Percentiles rank a stretch among this genome's conserved stretches.
phyloP scores from a whole-genome alignment of 2,329 filamentous ascomycete species.

The Pseudocercospora vitis region DNA sequence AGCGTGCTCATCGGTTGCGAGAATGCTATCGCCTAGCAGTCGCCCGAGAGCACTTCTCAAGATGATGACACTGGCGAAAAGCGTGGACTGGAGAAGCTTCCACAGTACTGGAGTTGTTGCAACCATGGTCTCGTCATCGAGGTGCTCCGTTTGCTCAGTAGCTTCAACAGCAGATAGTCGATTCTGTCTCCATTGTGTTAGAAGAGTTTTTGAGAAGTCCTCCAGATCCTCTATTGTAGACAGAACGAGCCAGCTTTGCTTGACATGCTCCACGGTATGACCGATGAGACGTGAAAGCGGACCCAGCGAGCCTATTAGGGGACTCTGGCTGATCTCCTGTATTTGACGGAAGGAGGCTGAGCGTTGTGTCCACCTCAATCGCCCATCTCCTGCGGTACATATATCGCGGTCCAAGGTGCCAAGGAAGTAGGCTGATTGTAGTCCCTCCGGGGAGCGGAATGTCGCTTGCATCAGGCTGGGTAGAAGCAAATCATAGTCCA shows the following conservation, averaged over 20 bases:
- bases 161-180: slow-evolving; percentile 72
- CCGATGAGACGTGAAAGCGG: slow-evolving; percentile 65
- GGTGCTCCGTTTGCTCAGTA: slow-evolving; percentile 61
- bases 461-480: slow-evolving; percentile 68
- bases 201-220: slow-evolving; percentile 64
- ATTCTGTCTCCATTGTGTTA: slow-evolving; percentile 71
- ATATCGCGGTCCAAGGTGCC: slow-evolving; percentile 68
- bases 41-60: slow-evolving; percentile 73
- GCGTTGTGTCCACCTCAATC: slow-evolving; percentile 62
- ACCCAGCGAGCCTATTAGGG: slow-evolving; percentile 66
- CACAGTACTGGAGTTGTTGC: slow-evolving; percentile 69
- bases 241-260: slow-evolving; percentile 50
- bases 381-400: slow-evolving; percentile 51
- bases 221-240: slow-evolving; percentile 64
- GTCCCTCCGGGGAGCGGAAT: slow-evolving; percentile 69
- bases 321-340: slow-evolving; percentile 59
- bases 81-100: slow-evolving; percentile 69
- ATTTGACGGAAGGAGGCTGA: slow-evolving; percentile 63
- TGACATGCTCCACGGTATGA: slow-evolving; percentile 61
- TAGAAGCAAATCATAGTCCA: slow-evolving; percentile 69
- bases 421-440: slow-evolving; percentile 75
- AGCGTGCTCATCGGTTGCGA: slow-evolving; percentile 59
- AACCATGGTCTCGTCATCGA: slow-evolving; percentile 65
- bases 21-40: slow-evolving; percentile 55
- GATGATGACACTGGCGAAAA: slow-evolving; percentile 74